phyloP scores from a whole-genome alignment of 768 basidiomycete species.

The Lyophyllum semitale region DNA sequence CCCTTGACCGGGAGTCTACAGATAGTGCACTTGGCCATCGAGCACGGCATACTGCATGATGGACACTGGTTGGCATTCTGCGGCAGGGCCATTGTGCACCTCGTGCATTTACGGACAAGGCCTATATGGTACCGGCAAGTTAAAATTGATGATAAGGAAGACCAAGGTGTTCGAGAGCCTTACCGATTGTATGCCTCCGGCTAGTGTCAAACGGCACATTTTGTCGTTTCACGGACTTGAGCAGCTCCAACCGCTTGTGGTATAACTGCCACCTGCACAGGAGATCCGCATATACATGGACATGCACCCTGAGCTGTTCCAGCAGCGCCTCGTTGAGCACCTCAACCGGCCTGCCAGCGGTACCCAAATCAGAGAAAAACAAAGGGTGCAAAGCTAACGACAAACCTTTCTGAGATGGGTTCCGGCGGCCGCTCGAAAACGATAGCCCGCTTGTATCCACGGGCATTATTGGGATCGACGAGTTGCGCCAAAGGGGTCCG shows the following conservation, averaged over 20 bases:
- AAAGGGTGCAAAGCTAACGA: background rate
- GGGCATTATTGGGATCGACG: slow-evolving; percentile 24
- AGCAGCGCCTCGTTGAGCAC: slow-evolving; percentile 40
- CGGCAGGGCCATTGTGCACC: slow-evolving; percentile 38
- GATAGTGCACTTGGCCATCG: slow-evolving; percentile 61
- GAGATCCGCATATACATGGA: slow-evolving; percentile 74
- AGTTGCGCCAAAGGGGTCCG: slow-evolving; percentile 33
- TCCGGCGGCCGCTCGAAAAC: slow-evolving; percentile 38
- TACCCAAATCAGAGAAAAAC: slow-evolving; percentile 10
- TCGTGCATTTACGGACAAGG: slow-evolving; percentile 47
- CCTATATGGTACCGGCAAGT: slow-evolving; percentile 30
- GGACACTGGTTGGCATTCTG: slow-evolving; percentile 41
- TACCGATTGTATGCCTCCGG: slow-evolving; percentile 37
- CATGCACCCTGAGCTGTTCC: slow-evolving; percentile 49
- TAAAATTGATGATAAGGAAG: background rate
- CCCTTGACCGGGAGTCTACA: slow-evolving; percentile 81
- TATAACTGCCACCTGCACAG: slow-evolving; percentile 73
- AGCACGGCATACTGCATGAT: slow-evolving; percentile 42
- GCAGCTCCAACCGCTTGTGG: slow-evolving; percentile 70
- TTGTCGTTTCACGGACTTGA: slow-evolving; percentile 58
- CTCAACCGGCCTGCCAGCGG: slow-evolving; percentile 17
- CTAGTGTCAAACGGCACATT: slow-evolving; percentile 16
- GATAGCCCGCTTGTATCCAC: slow-evolving; percentile 29
- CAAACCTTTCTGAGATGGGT: slow-evolving; percentile 16
- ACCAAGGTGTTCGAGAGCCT: slow-evolving; percentile 9